Percentiles rank a stretch among this genome's conserved stretches.
phyloP scores from a whole-genome alignment of 345 rosid genomes.

The Hibiscus mutabilis region DNA sequence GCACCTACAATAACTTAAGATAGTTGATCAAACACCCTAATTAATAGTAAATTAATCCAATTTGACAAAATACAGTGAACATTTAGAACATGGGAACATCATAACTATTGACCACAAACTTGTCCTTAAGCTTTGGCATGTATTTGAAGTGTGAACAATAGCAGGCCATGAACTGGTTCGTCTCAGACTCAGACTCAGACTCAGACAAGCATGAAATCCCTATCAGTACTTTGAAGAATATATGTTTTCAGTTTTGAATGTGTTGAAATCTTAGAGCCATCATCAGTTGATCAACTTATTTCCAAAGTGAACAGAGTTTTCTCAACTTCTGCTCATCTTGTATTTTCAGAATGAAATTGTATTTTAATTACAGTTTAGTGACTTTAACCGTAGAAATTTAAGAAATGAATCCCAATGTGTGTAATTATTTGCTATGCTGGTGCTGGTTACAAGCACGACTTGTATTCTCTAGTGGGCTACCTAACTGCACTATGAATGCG shows the following conservation, averaged over 20 bases:
- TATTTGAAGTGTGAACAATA: not conserved
- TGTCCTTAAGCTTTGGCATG: constrained; percentile 1
- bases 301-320: not conserved
- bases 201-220: not conserved
- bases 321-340: too few species aligned
- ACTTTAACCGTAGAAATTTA: too few species aligned
- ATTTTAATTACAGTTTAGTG: too few species aligned
- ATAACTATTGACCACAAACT: not conserved
- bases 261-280: not conserved
- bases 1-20: too few species aligned
- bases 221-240: not conserved
- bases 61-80: not conserved
- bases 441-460: constrained; percentile 13
- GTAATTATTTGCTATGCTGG: not conserved
- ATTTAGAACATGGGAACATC: not conserved
- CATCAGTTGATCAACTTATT: not conserved
- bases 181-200: not conserved
- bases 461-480: constrained; percentile 30
- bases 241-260: not conserved
- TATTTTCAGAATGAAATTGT: too few species aligned
- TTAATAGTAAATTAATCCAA: not conserved
- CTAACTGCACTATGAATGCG: constrained; percentile 23
- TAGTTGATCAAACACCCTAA: not conserved
- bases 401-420: too few species aligned
- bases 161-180: not conserved